Percentiles rank a stretch among this genome's conserved stretches.
phyloP scores from a whole-genome alignment of 768 basidiomycete species.

The Hemileccinum impolitum region DNA sequence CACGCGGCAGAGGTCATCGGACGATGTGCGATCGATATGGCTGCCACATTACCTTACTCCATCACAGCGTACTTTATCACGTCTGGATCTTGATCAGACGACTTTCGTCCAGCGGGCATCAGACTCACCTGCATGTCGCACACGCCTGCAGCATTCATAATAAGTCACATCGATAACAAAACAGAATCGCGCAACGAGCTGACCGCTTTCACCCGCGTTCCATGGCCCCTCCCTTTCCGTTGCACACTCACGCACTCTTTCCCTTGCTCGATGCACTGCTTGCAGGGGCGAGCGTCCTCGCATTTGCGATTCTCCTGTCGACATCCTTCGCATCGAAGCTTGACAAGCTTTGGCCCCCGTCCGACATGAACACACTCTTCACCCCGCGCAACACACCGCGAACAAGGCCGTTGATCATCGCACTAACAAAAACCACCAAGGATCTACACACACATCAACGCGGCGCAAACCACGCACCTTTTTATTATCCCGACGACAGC shows the following conservation, averaged over 20 bases:
- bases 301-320: constrained; percentile 54
- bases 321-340: constrained; percentile 58
- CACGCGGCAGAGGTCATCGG: constrained; percentile 7
- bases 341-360: constrained; percentile 56
- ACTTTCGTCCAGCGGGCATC: constrained; percentile 4
- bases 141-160: constrained; percentile 44
- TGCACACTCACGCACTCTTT: constrained; percentile 49
- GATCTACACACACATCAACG: not conserved
- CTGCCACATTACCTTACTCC: constrained; percentile 44
- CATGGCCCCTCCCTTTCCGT: constrained; percentile 54
- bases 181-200: constrained; percentile 23
- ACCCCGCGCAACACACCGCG: constrained; percentile 50
- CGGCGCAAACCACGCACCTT: constrained; percentile 39
- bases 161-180: constrained; percentile 6
- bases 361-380: constrained; percentile 56
- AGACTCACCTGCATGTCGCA: constrained; percentile 52
- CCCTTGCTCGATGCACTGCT: constrained; percentile 44
- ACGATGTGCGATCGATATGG: constrained; percentile 2
- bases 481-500: constrained; percentile 62
- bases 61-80: constrained; percentile 61
- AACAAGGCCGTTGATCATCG: constrained; percentile 60
- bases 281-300: constrained; percentile 58
- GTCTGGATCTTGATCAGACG: constrained; percentile 36
- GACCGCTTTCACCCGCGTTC: constrained; percentile 59
- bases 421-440: constrained; percentile 37